Evolutionary conservation across 106 monocot species (phyloP).

Genomic region (Dendrobium officinale): DNA sequence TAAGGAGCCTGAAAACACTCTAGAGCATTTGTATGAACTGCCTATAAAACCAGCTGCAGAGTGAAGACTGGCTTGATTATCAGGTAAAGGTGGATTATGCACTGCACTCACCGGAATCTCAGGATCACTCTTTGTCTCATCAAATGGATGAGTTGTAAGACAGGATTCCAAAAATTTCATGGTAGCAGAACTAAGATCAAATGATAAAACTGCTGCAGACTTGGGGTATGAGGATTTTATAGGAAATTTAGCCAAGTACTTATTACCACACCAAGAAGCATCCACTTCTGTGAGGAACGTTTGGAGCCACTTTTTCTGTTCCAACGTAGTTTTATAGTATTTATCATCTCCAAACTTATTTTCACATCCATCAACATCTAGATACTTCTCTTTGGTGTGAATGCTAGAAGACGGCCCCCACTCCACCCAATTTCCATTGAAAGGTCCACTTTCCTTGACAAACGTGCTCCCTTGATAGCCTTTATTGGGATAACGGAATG

Average conservation of each 20-base stretch:
- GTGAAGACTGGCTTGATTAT: neutral
- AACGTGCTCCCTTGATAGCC: conserved; percentile 10
- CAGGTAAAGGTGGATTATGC: conserved; percentile 6
- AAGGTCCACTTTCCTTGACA: conserved; percentile 14
- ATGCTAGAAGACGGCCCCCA: conserved; percentile 51
- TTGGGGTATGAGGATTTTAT: conserved; percentile 42
- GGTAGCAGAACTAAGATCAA: conserved; percentile 45
- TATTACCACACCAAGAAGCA: conserved; percentile 24
- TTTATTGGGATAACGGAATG: conserved; percentile 29
- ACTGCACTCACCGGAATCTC: conserved; percentile 3
- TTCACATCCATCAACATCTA: conserved; percentile 4
- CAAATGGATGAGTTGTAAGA: conserved; percentile 6
- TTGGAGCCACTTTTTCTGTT: conserved; percentile 33
- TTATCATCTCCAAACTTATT: conserved; percentile 7
- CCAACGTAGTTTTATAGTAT: conserved; percentile 6
- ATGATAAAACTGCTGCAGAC: conserved; percentile 65
- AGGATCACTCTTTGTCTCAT: conserved; percentile 8
- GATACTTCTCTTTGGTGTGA: conserved; percentile 12
- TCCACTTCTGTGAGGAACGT: conserved; percentile 44
- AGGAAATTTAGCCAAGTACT: conserved; percentile 51
- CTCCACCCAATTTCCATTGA: conserved; percentile 62
- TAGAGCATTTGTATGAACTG: conserved; percentile 27
- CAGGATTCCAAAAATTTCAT: conserved; percentile 39
- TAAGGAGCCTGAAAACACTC: conserved; percentile 55
- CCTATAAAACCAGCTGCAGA: conserved; percentile 6